Evolutionary conservation across 495 filamentous ascomycete species (phyloP).

Genomic region (Symbiotaphrina buchneri): DNA sequence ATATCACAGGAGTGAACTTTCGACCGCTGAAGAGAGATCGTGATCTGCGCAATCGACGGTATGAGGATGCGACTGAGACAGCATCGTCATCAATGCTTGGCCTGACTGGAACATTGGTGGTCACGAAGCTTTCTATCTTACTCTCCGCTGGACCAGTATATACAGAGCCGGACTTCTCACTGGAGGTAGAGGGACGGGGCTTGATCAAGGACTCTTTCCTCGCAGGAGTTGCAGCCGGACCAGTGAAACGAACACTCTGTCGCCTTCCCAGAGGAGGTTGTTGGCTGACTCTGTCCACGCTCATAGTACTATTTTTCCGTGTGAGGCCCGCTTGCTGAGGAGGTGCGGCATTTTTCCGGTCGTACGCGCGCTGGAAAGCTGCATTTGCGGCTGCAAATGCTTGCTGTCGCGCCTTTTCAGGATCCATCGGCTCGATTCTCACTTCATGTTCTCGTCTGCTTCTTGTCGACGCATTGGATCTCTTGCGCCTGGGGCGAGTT

Average conservation of each 20-base stretch:
- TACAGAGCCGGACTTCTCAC: not conserved
- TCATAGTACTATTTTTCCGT: not conserved
- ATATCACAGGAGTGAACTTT: constrained; percentile 16
- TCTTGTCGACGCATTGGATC: constrained; percentile 37
- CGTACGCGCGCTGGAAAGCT: constrained; percentile 36
- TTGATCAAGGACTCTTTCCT: constrained; percentile 7
- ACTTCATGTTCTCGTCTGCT: constrained; percentile 10
- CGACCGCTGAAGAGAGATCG: constrained; percentile 45
- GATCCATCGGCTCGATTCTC: constrained; percentile 22
- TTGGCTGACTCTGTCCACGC: constrained; percentile 5
- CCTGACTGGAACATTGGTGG: not conserved
- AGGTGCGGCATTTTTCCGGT: constrained; percentile 18
- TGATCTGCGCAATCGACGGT: constrained; percentile 47
- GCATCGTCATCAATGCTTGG: constrained; percentile 25
- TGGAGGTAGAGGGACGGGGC: not conserved
- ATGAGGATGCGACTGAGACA: constrained; percentile 47
- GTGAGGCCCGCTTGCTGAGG: constrained; percentile 4
- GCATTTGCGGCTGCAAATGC: constrained; percentile 44
- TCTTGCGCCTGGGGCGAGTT: constrained; percentile 29
- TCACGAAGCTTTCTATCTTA: not conserved
- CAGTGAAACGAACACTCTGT: constrained; percentile 33
- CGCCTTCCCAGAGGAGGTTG: constrained; percentile 8
- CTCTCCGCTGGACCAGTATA: not conserved
- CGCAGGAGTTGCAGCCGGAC: constrained; percentile 12
- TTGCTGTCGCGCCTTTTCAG: constrained; percentile 31